A percentile compares a stretch with the other conserved stretches of the same genome.
Evolutionary conservation across 805 yeast species (phyloP).

Genomic region (Zygoascus ofunaensis): DNA sequence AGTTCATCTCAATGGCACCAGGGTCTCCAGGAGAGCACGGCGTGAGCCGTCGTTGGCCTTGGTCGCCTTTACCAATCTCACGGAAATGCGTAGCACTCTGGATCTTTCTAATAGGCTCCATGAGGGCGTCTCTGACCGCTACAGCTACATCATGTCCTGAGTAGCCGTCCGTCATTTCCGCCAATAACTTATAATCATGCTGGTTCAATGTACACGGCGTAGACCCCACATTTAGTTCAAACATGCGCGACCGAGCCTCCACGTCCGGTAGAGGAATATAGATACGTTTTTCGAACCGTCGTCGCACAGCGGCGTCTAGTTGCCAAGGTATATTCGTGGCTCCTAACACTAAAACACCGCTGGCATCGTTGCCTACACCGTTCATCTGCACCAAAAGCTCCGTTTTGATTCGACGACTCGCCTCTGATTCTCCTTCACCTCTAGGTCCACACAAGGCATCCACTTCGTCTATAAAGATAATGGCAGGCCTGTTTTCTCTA

Average conservation of each 20-base stretch:
- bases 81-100: conserved; percentile 93
- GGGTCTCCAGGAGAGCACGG: conserved; percentile 98
- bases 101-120: conserved; percentile 95
- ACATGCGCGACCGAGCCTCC: conserved; percentile 90
- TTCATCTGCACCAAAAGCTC: conserved; percentile 96
- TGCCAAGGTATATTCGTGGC: conserved; percentile 99
- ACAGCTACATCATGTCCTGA: conserved; percentile 97
- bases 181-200: conserved; percentile 68
- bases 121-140: conserved; percentile 91
- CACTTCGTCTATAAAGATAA: conserved; percentile 94
- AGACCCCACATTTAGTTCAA: conserved; percentile 82
- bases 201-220: conserved; percentile 73
- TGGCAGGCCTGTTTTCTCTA: conserved; percentile 89
- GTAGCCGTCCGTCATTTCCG: conserved; percentile 93
- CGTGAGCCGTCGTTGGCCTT: conserved; percentile 41
- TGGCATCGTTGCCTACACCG: conserved; percentile 93
- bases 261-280: conserved; percentile 91
- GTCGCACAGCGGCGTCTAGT: conserved; percentile 90
- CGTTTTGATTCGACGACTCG: conserved; percentile 90
- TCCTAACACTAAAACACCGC: conserved; percentile 88
- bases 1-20: conserved; percentile 78
- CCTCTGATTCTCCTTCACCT: conserved; percentile 97
- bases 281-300: conserved; percentile 92
- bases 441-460: conserved; percentile 97
- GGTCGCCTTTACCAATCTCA: conserved; percentile 31